Evolutionary conservation across 208 protist species (phyloP).

Genomic region (Leishmania turanica): DNA sequence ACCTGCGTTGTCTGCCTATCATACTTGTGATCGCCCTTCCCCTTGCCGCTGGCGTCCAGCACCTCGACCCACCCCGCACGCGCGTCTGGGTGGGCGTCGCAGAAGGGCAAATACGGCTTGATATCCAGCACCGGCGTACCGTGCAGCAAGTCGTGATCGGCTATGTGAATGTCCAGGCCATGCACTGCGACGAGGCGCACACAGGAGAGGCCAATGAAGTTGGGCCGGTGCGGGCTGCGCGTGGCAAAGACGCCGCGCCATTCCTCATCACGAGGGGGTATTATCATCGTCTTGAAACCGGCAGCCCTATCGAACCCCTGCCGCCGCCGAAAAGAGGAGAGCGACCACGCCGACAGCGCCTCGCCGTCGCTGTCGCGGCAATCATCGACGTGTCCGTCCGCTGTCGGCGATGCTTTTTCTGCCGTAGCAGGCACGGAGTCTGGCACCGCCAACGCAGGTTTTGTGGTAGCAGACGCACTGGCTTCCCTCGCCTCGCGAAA

Average conservation of each 20-base stretch:
- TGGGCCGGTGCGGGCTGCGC: constrained; percentile 91
- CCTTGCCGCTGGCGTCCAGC: constrained; percentile 68
- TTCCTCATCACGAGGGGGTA: constrained; percentile 82
- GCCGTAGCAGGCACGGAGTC: too few species aligned
- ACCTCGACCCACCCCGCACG: constrained; percentile 83
- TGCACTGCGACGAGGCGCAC: constrained; percentile 83
- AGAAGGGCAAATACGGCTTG: constrained; percentile 95
- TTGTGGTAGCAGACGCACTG: background rate
- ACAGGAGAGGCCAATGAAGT: constrained; percentile 91
- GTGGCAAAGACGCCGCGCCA: constrained; percentile 91
- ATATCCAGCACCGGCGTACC: constrained; percentile 97
- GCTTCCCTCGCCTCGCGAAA: constrained; percentile 17
- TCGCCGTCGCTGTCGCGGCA: background rate
- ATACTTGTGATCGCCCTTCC: constrained; percentile 81
- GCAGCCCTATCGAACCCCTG: constrained; percentile 56
- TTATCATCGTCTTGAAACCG: constrained; percentile 87
- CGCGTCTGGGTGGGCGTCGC: constrained; percentile 80
- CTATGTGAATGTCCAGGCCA: constrained; percentile 84
- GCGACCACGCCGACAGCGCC: constrained; percentile 4
- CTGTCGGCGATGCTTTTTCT: background rate
- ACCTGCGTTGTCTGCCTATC: constrained; percentile 53
- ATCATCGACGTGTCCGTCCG: background rate
- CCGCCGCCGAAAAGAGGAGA: constrained; percentile 42
- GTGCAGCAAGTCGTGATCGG: constrained; percentile 95
- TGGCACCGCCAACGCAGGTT: background rate